These are phyloP conservation scores for Pilobolus umbonatus DNA, from an alignment of 192 early-diverging fungal genomes.

Conservation along the genomic window DNA sequence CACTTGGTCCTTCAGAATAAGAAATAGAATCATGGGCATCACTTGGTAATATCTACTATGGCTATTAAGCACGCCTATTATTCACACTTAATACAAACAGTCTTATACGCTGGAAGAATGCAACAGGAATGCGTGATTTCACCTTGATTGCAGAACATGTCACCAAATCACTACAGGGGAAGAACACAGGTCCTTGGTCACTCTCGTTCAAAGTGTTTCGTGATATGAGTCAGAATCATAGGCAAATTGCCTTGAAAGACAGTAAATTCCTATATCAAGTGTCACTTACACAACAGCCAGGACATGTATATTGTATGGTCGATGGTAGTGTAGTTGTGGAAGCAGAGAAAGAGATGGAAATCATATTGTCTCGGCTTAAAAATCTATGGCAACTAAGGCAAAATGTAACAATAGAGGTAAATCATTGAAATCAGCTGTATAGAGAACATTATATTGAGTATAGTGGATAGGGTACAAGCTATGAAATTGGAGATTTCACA, in stretches of 20 bases:
- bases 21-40: conserved; percentile 29
- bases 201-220: conserved; percentile 35
- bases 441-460: not conserved
- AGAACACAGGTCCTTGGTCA: conserved; percentile 34
- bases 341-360: conserved; percentile 47
- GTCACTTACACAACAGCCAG: conserved; percentile 29
- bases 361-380: conserved; percentile 42
- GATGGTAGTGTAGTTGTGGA: conserved; percentile 48
- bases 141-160: conserved; percentile 34
- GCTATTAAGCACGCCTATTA: not conserved
- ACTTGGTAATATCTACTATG: conserved; percentile 17
- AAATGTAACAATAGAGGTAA: conserved; percentile 45
- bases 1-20: no score
- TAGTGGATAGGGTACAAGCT: conserved; percentile 37
- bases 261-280: conserved; percentile 34
- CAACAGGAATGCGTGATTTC: conserved; percentile 38
- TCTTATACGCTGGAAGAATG: conserved; percentile 39
- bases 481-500: conserved; percentile 50
- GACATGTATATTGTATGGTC: conserved; percentile 40
- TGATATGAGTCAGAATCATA: conserved; percentile 19
- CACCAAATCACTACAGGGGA: conserved; percentile 34
- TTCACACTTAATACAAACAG: conserved; percentile 7
- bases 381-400: conserved; percentile 50
- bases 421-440: not conserved
- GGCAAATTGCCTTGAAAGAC: conserved; percentile 16